Evolutionary conservation across 1,284 basidiomycete genomes (phyloP), one percentile per base, ranked within the genome.

Genomic region (Fomitopsis pinicola): DNA sequence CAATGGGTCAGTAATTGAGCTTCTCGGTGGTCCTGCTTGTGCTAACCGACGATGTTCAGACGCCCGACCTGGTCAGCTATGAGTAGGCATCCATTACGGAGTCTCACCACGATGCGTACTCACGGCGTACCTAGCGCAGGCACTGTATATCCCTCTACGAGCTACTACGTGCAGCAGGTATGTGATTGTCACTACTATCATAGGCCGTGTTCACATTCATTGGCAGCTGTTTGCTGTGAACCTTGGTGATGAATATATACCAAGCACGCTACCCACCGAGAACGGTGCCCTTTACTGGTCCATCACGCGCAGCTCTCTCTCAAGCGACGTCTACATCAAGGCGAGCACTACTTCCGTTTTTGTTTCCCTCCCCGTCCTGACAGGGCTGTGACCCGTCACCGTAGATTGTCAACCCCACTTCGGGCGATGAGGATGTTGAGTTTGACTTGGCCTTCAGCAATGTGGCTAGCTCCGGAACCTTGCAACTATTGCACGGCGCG

Each of bases 161-260:
- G 85, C 63, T 91, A 83, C 76, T 86, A 85, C 64, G 80, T 82
- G 0, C 88, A 91, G 68, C 82, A 87, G 75, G 86, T 84, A 42
- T 10, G 44, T 10, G 22, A 15, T 54, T n/a, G 42, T 33, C 10
- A n/a, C 52, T 45, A 5, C 35, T 38, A 1, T 35, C 19, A 10
- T 26, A 17, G 35, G 22, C 30, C 26, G n/a, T 15, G 17, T 30
- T 56, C 19, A 53, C 35, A 14, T 33, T 42, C 9, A 26, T 22
- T 52, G 15, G 15, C 61, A 88, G 84, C 77, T 90, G 44, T 89
- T 89, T 73, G 83, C 84, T 62, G 64, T 79, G 30, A 85, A 86
- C 69, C 74, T 79, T 35, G 87, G 87, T 7, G 82, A 86, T 55
- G 79, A 81, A 63, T 88, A 87, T 63, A 71, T 89, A 2, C 83